A percentile compares a stretch with the other conserved stretches of the same genome.
phyloP scores from a whole-genome alignment of 1,284 basidiomycete genomes.

The Sphagnurus paluster region DNA sequence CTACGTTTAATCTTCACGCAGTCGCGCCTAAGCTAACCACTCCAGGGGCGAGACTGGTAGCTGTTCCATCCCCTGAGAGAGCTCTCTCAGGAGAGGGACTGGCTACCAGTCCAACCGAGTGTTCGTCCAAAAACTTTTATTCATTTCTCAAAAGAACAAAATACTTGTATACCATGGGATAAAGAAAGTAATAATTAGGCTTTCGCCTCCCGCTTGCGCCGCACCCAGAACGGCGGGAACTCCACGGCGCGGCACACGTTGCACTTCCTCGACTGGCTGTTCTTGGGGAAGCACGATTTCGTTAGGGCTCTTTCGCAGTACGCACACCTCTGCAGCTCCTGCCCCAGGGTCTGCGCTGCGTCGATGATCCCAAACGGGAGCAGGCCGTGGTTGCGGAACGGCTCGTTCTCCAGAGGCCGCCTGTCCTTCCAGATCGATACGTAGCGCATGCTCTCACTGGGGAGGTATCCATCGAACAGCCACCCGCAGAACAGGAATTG shows the following conservation, averaged over 20 bases:
- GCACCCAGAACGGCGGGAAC: no score
- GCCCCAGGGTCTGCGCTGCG: neutral
- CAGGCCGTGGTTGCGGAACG: constrained; percentile 14
- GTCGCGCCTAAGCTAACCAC: no score
- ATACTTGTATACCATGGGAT: no score
- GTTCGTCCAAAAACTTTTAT: no score
- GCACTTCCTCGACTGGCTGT: constrained; percentile 2
- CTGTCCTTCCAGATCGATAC: constrained; percentile 18
- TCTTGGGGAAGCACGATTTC: neutral
- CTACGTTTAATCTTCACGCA: no score
- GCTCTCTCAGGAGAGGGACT: no score
- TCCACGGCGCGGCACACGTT: constrained; percentile 10
- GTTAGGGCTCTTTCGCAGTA: constrained; percentile 5
- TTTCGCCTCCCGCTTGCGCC: no score
- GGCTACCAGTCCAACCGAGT: no score
- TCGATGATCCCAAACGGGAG: constrained; percentile 13
- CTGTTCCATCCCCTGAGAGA: no score
- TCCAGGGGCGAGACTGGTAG: no score
- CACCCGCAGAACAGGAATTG: constrained; percentile 10
- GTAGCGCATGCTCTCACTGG: constrained; percentile 15
- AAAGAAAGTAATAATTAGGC: no score
- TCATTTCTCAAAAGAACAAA: no score
- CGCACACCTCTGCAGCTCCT: neutral
- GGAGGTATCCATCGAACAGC: constrained; percentile 15
- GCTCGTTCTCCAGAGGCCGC: constrained; percentile 2